phyloP scores from a whole-genome alignment of 192 early-diverging fungal species.

The Powellomyces hirtus region DNA sequence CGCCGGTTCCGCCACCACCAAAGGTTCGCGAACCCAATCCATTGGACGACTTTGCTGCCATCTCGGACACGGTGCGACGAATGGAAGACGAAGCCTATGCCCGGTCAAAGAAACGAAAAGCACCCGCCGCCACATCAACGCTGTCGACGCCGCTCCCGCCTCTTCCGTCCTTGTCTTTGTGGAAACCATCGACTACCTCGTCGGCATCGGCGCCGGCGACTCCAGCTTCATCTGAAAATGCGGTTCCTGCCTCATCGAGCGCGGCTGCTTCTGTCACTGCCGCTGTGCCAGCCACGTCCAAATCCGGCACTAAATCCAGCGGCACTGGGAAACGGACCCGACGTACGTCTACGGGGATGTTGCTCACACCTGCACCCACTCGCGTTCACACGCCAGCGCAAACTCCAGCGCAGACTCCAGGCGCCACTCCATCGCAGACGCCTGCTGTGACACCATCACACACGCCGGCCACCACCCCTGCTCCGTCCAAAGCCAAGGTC shows the following conservation, averaged over 20 bases:
- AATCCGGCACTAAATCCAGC: not conserved
- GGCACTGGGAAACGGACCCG: no score
- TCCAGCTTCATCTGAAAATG: not conserved
- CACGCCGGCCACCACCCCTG: no score
- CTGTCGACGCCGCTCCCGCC: not conserved
- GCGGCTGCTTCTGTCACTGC: not conserved
- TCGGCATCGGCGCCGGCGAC: not conserved
- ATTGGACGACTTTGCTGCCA: conserved; percentile 31
- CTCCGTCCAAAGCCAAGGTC: no score
- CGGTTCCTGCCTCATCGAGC: not conserved
- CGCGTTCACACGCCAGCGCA: not conserved
- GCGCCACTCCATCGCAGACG: not conserved
- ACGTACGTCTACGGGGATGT: not conserved
- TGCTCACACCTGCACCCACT: not conserved
- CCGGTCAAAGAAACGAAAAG: conserved; percentile 11
- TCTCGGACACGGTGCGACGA: conserved; percentile 25
- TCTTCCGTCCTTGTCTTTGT: not conserved
- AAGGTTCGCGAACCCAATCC: conserved; percentile 18
- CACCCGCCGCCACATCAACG: not conserved
- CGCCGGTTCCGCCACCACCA: not conserved
- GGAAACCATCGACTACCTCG: no score
- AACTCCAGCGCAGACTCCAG: not conserved
- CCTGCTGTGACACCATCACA: no score
- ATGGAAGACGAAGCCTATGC: conserved; percentile 31
- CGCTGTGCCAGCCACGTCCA: not conserved